Evolutionary conservation across 1,139 yeast species (phyloP).

Genomic region (Debaryomyces sp.): DNA sequence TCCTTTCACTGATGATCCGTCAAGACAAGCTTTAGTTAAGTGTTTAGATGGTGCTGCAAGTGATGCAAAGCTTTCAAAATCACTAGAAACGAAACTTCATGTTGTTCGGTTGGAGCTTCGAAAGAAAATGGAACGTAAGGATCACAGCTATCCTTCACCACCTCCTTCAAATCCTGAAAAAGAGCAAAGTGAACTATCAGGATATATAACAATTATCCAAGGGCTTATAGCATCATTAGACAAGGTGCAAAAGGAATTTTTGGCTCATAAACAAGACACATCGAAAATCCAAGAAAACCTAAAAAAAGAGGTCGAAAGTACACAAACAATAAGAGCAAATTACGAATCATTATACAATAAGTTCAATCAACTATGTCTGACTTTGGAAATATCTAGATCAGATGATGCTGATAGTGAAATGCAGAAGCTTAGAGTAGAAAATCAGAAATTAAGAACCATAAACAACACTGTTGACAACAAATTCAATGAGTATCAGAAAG

Average conservation of each 20-base stretch:
- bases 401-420: constrained; percentile 14
- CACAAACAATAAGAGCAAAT: constrained; percentile 23
- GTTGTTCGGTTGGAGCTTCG: constrained; percentile 26
- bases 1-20: constrained; percentile 19
- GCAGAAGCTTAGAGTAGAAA: constrained; percentile 22
- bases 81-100: constrained; percentile 29
- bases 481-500: constrained; percentile 34
- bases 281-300: constrained; percentile 26
- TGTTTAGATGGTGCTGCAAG: constrained; percentile 18
- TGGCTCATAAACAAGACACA: constrained; percentile 24
- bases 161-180: constrained; percentile 17
- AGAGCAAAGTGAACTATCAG: constrained; percentile 17
- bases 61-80: constrained; percentile 10
- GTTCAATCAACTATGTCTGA: constrained; percentile 21
- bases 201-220: constrained; percentile 21
- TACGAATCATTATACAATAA: constrained; percentile 22
- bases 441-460: constrained; percentile 18
- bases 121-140: constrained; percentile 14
- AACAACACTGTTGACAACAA: constrained; percentile 25
- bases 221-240: constrained; percentile 22
- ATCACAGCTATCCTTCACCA: constrained; percentile 16
- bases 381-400: constrained; percentile 15
- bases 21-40: constrained; percentile 21
- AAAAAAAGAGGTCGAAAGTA: constrained; percentile 24
- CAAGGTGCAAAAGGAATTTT: constrained; percentile 26